Evolutionary conservation across 805 yeast genomes (phyloP).

Genomic region (Kregervanrija delftensis): DNA sequence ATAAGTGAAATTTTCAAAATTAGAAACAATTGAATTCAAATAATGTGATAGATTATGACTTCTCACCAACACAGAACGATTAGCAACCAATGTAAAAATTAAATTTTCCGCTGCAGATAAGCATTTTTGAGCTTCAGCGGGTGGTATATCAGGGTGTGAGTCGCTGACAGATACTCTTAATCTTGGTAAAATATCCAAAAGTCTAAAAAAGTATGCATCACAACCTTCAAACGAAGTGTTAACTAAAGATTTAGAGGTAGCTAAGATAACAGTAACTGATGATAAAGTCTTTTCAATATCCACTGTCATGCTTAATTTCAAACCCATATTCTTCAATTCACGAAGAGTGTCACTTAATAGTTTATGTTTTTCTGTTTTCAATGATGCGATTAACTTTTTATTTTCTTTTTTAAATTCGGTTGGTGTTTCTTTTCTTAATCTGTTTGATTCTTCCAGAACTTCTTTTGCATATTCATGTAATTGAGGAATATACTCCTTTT

Average conservation of each 20-base stretch:
- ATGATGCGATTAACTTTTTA: slow-evolving; percentile 60
- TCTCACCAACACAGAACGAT: slow-evolving; percentile 41
- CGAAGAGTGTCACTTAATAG: slow-evolving; percentile 70
- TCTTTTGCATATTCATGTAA: slow-evolving; percentile 50
- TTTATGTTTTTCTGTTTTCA: slow-evolving; percentile 77
- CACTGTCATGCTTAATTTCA: slow-evolving; percentile 57
- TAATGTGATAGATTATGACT: slow-evolving; percentile 15
- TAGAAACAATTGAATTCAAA: slow-evolving; percentile 6
- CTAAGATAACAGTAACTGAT: slow-evolving; percentile 56
- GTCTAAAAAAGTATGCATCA: slow-evolving; percentile 56
- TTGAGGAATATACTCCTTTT: slow-evolving; percentile 35
- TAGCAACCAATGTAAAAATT: slow-evolving; percentile 47
- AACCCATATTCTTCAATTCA: slow-evolving; percentile 70
- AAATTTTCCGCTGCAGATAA: slow-evolving; percentile 71
- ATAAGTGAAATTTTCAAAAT: slow-evolving; percentile 5
- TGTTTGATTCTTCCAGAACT: slow-evolving; percentile 49
- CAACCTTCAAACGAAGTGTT: slow-evolving; percentile 27
- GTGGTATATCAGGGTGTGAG: slow-evolving; percentile 70
- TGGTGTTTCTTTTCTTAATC: slow-evolving; percentile 76
- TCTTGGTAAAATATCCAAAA: slow-evolving; percentile 76
- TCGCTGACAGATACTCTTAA: slow-evolving; percentile 57
- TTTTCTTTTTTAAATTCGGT: slow-evolving; percentile 58
- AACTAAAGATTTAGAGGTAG: slow-evolving; percentile 42
- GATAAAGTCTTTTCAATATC: slow-evolving; percentile 60
- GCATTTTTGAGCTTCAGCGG: slow-evolving; percentile 65